Evolutionary conservation across 805 yeast genomes (phyloP), one percentile per base, ranked within the genome.

Genomic region (Lachancea sp.): DNA sequence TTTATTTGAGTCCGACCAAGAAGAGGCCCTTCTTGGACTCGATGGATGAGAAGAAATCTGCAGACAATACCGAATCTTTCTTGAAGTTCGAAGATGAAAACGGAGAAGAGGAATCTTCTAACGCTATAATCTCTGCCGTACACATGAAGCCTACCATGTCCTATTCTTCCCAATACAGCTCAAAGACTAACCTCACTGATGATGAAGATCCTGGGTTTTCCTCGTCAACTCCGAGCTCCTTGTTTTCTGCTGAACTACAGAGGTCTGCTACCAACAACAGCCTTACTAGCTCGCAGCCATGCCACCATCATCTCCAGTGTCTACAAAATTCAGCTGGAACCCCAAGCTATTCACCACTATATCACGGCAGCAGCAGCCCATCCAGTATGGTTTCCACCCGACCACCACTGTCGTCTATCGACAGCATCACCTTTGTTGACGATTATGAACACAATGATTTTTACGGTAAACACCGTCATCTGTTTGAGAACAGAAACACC

Each of bases 31-130:
- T 34, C 29, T 16, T 35, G 33, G 43, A 35, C 21, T 29, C 38
- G 9, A 11, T 12, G 21, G 43, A 29, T 11, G 17, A 22, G 20
- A 20, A 22, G 4, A 21, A 28, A 11, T 17, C 11, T 9, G 5
- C 21, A 13, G 19, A 21, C 34, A 34, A 21, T 17, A 45, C 49
- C 8, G 46, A 43, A 9, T 47, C 43, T 9, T 55, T 55, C 38
- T 41, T 55, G 41, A 55, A 55, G 21, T 55, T 55, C 39, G 58
- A 54, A 40, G 56, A 53, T 16, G 58, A 54, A 11, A 54, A 54
- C 17, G 48, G 45, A 3, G 43, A 34, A 4, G 38, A 29, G 6
- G 17, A 28, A n/a, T 32, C 16, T 2, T 33, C 29, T 13, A 23
- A 13, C 19, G 19, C 38, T 3, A 11, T 30, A 12, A 29, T 34